Percentiles rank a stretch among this genome's conserved stretches.
These are phyloP conservation scores for Geotrichum citri-aurantii DNA, from an alignment of 1,139 yeast species.

Conservation along the genomic window DNA sequence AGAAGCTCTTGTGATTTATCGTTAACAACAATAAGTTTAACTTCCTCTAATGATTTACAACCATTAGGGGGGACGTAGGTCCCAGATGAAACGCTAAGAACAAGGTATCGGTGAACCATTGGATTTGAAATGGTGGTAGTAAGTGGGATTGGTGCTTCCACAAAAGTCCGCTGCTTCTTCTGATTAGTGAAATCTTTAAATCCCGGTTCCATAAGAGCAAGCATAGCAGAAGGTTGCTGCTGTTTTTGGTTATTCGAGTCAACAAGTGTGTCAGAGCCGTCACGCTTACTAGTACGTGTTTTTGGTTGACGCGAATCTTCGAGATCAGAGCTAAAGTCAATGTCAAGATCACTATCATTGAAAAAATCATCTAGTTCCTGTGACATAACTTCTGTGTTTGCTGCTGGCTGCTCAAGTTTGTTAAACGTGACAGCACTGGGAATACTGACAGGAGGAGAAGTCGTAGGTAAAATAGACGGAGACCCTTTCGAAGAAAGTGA, in stretches of 20 bases:
- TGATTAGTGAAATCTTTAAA: conserved; percentile 6
- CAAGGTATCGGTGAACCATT: conserved; percentile 10
- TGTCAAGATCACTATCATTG: conserved; percentile 7
- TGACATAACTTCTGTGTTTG: not conserved
- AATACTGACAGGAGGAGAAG: not conserved
- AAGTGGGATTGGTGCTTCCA: conserved; percentile 4
- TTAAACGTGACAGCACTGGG: not conserved
- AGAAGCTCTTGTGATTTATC: not conserved
- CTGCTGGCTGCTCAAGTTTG: not conserved
- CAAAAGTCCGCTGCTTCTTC: conserved; percentile 6
- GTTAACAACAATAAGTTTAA: not conserved
- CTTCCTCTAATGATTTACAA: not conserved
- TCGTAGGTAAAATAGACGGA: not conserved
- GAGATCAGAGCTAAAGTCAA: conserved; percentile 8
- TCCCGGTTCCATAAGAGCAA: not conserved
- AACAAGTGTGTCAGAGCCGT: not conserved
- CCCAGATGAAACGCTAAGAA: not conserved
- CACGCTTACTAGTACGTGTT: not conserved
- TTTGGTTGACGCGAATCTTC: not conserved
- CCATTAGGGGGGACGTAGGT: not conserved
- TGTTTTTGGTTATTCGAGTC: not conserved
- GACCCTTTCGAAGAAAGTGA: not conserved
- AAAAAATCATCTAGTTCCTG: not conserved
- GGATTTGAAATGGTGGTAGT: conserved; percentile 8
- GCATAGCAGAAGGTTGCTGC: not conserved